Percentiles rank a stretch among this genome's conserved stretches.
Evolutionary conservation across 1,139 yeast genomes (phyloP).

Genomic region (Saccharomyces uvarum): DNA sequence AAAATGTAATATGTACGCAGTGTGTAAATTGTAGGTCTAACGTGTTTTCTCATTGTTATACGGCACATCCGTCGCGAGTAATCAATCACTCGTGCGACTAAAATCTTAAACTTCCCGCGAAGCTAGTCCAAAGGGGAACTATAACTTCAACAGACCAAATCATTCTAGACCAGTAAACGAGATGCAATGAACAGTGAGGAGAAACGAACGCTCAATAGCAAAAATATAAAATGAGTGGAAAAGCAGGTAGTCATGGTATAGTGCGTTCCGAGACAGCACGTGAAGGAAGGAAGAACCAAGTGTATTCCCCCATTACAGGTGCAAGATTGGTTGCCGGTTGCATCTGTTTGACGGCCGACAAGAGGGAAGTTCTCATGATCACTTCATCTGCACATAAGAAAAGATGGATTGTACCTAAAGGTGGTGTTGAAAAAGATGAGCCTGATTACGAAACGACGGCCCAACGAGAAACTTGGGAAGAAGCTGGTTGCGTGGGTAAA

Average conservation of each 20-base stretch:
- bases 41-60: neutral
- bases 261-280: slow-evolving; percentile 22
- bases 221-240: neutral
- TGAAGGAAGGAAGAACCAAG: slow-evolving; percentile 35
- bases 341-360: slow-evolving; percentile 54
- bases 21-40: neutral
- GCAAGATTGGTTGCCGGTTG: slow-evolving; percentile 89
- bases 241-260: neutral
- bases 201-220: neutral
- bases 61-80: neutral
- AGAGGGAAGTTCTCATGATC: slow-evolving; percentile 63
- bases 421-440: slow-evolving; percentile 90
- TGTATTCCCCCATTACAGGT: slow-evolving; percentile 49
- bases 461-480: slow-evolving; percentile 93
- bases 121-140: neutral
- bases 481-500: slow-evolving; percentile 78
- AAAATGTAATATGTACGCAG: neutral
- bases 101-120: neutral
- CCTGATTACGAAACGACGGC: slow-evolving; percentile 50
- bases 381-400: slow-evolving; percentile 60
- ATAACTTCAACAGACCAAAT: neutral
- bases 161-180: neutral
- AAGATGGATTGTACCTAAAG: slow-evolving; percentile 88
- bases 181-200: neutral
- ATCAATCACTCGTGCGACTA: neutral